Evolutionary conservation across 2,329 filamentous ascomycete species (phyloP).

Genomic region (Acrocalymma vagum): DNA sequence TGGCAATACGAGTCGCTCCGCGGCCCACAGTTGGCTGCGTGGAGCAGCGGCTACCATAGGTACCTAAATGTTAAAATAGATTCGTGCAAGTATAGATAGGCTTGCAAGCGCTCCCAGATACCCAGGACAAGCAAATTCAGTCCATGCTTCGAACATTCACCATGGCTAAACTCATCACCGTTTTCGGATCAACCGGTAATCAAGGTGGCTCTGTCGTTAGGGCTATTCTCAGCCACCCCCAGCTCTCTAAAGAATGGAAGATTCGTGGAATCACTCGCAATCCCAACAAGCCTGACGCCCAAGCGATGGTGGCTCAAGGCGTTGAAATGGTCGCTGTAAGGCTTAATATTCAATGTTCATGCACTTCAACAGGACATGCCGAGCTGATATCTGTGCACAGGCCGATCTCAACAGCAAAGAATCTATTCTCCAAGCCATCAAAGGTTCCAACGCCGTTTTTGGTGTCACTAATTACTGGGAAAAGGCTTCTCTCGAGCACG

Average conservation of each 20-base stretch:
- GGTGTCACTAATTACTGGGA: constrained; percentile 27
- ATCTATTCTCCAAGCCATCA: constrained; percentile 17
- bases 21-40: too few relatives aligned
- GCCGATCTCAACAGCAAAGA: constrained; percentile 20
- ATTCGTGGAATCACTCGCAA: constrained; percentile 66
- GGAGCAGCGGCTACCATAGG: too few relatives aligned
- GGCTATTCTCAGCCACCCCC: constrained; percentile 50
- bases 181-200: constrained; percentile 68
- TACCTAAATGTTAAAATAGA: too few relatives aligned
- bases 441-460: constrained; percentile 22
- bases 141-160: constrained; percentile 7
- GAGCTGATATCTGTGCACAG: constrained; percentile 7
- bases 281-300: constrained; percentile 52
- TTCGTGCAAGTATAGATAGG: too few relatives aligned
- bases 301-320: constrained; percentile 46
- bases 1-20: too few relatives aligned
- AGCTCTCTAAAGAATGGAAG: constrained; percentile 56
- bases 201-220: constrained; percentile 66
- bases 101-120: too few relatives aligned
- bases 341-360: constrained; percentile 18
- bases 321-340: constrained; percentile 23
- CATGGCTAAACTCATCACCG: constrained; percentile 57
- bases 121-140: too few relatives aligned
- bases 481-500: constrained; percentile 14
- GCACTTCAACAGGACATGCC: too few relatives aligned